Evolutionary conservation across 2,329 filamentous ascomycete genomes (phyloP), one percentile per base, ranked within the genome.

Genomic region (Coleophoma eucalyptorum): DNA sequence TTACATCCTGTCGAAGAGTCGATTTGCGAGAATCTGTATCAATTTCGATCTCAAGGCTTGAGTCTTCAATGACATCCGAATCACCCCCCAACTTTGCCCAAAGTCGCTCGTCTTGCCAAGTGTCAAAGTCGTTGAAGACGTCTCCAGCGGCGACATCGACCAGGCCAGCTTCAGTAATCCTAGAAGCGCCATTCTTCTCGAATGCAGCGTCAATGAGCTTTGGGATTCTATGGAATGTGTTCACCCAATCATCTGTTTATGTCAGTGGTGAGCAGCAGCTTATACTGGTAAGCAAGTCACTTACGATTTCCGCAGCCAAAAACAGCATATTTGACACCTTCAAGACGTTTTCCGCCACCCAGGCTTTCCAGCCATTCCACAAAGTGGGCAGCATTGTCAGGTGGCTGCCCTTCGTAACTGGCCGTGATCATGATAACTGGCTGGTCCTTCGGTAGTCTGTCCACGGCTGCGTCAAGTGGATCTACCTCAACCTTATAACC

Each of bases 331-430:
- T 77, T 70, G 1, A 84, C 76, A 8, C 73, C 76, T 6, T 79
- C 70, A 20, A 87, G 63, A 46, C 76, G 71, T 8, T 75, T 69
- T 3, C 67, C 54, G 8, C 69, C 74, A 50, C 77, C 70, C 5
- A 79, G 69, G 12, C 61, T 71, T 55, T 81, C 73, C 8, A 90
- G 65, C 87, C 87, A 90, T 18, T 75, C 70, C n/a, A 84, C 77
- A 60, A 90, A 90, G 46, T 80, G 76, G 0, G 72, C 75, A 0
- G 86, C 87, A 53, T 91, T 90, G 53, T 89, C 84, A 0, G 86
- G 81, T 0, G 87, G 84, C 49, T 87, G 76, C 1, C 87, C 87
- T 59, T 91, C 87, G 58, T 90, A 91, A 1, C 83, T 86, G 0
- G 87, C 78, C 0, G 83, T 83, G 54, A 91, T 75, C 46, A 91